Base-by-base conservation (phyloP, 306 rosid genomes). In the Cicer cuneatum region DNA sequence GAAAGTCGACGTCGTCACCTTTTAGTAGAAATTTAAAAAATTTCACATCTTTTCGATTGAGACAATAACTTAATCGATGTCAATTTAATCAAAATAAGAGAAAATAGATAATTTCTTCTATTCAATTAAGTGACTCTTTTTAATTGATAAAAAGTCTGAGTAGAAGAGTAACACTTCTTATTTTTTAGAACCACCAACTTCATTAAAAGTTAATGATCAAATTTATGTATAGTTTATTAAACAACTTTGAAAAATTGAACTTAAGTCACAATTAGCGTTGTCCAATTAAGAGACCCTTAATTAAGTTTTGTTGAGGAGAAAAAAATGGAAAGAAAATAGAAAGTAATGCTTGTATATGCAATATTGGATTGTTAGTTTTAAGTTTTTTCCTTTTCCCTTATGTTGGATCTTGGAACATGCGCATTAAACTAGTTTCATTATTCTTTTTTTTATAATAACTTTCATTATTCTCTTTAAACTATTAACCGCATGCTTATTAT, bases 401-500 rank as follows among this genome's bases (percentile, higher is more conserved):
- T 54, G 29, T 78, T 59, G 21, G 52, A 18, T 62, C 49, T 33
- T 35, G 13, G 69, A 51, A 35, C 45, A 53, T 53, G 54, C 40
- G 8, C 67, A 41, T 35, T 18, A 79, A 56, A 33, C 37, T 53
- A 14, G 68, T 24, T 78, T 40, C 14, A 40, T 52, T 46, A 40
- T 52, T 45, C 67, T 72, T 37, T 46, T 41, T 24, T 24, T 24
- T 24, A 24, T 24, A 2, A 24, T 24, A 24, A 24, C 33, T 39
- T 75, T 51, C 16, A 41, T 39, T 35, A 57, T 39, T 46, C 68
- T 59, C 53, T 53, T 48, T 57, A 57, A 57, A 24, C 40, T 57
- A 58, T 41, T 74, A 73, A 58, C 35, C 47, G 63, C 80, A 72
- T 73, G 80, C 12, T 75, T 69, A 61, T 45, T 64, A 66, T 78